Evolutionary conservation across 306 rosid species (phyloP), one percentile per base, ranked within the genome.

Genomic region (Lathyrus aphaca): DNA sequence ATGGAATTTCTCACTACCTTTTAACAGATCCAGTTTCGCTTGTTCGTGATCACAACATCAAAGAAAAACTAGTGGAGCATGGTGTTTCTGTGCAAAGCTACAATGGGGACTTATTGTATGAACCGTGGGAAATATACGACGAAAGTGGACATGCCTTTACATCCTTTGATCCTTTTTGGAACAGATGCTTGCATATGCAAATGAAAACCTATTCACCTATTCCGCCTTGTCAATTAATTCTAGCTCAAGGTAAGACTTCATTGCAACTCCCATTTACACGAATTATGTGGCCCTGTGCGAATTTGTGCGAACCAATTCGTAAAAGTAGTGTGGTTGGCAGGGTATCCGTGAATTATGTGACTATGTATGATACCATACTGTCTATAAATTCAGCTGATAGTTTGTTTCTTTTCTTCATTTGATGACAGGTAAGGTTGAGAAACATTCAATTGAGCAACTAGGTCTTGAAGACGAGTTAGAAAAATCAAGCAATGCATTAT

Each of bases 21-120:
- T 63, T 73, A 1, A 3, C 56, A 73, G 77, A 73, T 64, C 71
- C 77, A 3, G 37, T 73, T 50, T 73, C 77, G 0, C 77, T 73
- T 50, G 77, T 73, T 73, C 71, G 77, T 4, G 77, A 73, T 73
- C 77, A 73, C 21, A 51, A 72, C 75, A 71, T 90, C 75, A 94
- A 88, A 82, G 90, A 82, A 79, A 90, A 90, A 76, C 82, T 94
- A 66, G 82, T 64, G 16, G 96, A 86, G 69, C 75, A 68, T 8
- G 97, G 92, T 57, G 81, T 90, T 62, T 82, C 92, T 42, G 97
- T 94, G 79, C 89, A 84, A 71, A 94, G 96, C 86, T 94, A 81
- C 86, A 90, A 90, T 75, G 95, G 90, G 46, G 98, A 94, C 77
- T 78, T 94, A 67, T 71, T 94, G 81, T 75, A 79, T 43, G 98